Conservation (phyloP, 2,329 filamentous ascomycete species). For the Ophiostoma piceae region DNA sequence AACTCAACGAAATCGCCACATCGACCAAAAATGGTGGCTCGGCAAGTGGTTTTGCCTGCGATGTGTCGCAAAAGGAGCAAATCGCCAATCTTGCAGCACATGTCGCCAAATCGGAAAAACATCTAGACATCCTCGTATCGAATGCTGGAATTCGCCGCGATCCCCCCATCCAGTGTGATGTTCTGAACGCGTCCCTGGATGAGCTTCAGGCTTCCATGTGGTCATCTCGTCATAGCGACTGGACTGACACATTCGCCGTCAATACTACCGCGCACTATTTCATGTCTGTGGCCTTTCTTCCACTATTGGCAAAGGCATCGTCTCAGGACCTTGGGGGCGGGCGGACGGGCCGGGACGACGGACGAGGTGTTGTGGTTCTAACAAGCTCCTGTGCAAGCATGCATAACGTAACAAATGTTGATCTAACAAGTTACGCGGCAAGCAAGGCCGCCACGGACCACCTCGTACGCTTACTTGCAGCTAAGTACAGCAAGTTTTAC, state of each 20-base stretch:
- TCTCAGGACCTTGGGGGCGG: constrained; percentile 32
- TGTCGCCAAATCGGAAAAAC: constrained; percentile 47
- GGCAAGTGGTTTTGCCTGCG: constrained; percentile 42
- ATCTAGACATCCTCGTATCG: constrained; percentile 39
- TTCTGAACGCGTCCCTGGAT: constrained; percentile 22
- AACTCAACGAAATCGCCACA: constrained; percentile 54
- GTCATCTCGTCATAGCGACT: constrained; percentile 54
- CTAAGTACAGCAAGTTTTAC: constrained; percentile 39
- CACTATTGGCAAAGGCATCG: constrained; percentile 50
- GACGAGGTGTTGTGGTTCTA: constrained; percentile 30
- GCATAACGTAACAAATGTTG: constrained; percentile 42
- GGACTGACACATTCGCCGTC: constrained; percentile 66
- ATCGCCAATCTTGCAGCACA: constrained; percentile 54
- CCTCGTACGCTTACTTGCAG: constrained; percentile 44
- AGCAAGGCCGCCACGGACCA: constrained; percentile 51
- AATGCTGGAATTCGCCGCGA: constrained; percentile 26
- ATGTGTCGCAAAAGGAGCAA: constrained; percentile 58
- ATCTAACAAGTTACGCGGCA: constrained; percentile 47
- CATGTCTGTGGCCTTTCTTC: constrained; percentile 57
- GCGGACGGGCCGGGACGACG: neutral
- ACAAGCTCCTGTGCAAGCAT: constrained; percentile 42
- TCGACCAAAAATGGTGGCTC: constrained; percentile 11
- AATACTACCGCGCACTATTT: constrained; percentile 70
- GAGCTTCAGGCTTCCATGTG: constrained; percentile 44
- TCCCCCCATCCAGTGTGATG: constrained; percentile 21